These are phyloP conservation scores for Hypoxylon sp. DNA, from an alignment of 2,329 filamentous ascomycete species.

Conservation along the genomic window DNA sequence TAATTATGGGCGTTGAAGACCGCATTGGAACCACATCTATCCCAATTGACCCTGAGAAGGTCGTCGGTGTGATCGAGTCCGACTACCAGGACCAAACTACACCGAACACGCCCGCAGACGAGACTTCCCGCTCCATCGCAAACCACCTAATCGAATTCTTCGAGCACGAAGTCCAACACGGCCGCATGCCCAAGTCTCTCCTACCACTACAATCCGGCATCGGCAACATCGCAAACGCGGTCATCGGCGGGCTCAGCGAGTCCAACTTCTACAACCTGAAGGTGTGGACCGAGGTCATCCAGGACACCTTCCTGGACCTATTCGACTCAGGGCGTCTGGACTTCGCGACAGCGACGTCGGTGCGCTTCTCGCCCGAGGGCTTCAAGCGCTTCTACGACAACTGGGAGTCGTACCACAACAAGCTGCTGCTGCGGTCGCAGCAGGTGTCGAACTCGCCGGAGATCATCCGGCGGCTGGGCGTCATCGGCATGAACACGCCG, in stretches of 20 bases:
- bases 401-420: slow-evolving; percentile 84
- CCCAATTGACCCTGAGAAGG: slow-evolving; percentile 86
- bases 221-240: slow-evolving; percentile 93
- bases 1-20: slow-evolving; percentile 88
- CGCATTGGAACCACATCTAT: slow-evolving; percentile 87
- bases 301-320: slow-evolving; percentile 93
- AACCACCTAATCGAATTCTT: slow-evolving; percentile 84
- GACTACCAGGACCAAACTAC: slow-evolving; percentile 84
- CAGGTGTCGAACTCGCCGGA: slow-evolving; percentile 91
- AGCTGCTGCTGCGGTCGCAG: slow-evolving; percentile 89
- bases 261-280: slow-evolving; percentile 90
- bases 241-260: slow-evolving; percentile 84
- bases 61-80: slow-evolving; percentile 87
- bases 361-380: slow-evolving; percentile 91
- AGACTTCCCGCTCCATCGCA: slow-evolving; percentile 79
- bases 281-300: slow-evolving; percentile 94
- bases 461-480: slow-evolving; percentile 87
- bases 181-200: slow-evolving; percentile 81
- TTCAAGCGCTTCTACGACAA: slow-evolving; percentile 92
- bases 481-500: slow-evolving; percentile 96
- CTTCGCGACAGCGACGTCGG: slow-evolving; percentile 90
- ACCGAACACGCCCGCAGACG: slow-evolving; percentile 84
- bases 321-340: slow-evolving; percentile 90
- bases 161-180: slow-evolving; percentile 85
- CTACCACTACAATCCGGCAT: slow-evolving; percentile 90